Conservation (phyloP, 257 asterid genomes). For the Gynochthodes officinalis region DNA sequence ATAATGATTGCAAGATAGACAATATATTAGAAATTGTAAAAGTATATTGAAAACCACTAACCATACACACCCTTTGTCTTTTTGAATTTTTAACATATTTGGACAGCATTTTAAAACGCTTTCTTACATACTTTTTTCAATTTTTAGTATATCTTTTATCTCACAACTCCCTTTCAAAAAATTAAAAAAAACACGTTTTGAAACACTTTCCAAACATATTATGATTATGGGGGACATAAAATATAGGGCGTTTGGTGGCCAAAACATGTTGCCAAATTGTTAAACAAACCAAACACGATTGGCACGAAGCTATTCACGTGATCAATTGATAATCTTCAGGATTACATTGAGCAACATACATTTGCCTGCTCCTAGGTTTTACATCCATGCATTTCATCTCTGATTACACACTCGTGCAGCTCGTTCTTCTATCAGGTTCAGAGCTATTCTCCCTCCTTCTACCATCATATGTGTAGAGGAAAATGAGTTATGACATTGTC, state of each 20-base stretch:
- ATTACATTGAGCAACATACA: background rate
- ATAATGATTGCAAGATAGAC: no score
- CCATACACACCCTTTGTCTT: no score
- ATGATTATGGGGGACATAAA: no score
- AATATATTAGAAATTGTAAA: no score
- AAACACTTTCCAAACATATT: no score
- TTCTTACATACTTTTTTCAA: no score
- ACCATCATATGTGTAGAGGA: background rate
- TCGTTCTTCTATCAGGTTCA: background rate
- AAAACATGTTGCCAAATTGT: background rate
- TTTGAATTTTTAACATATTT: no score
- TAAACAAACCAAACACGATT: background rate
- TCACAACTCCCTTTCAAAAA: no score
- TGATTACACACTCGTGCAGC: background rate
- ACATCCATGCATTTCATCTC: background rate
- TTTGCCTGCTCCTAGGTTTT: constrained; percentile 1
- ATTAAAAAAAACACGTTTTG: no score
- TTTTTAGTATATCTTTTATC: no score
- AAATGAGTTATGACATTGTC: background rate
- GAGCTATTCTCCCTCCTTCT: background rate
- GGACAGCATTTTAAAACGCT: no score
- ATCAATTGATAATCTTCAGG: background rate
- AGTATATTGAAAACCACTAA: no score
- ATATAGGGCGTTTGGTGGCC: background rate
- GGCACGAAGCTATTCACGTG: background rate